Evolutionary conservation across 257 asterid genomes (phyloP).

Genomic region (Mentha longifolia): DNA sequence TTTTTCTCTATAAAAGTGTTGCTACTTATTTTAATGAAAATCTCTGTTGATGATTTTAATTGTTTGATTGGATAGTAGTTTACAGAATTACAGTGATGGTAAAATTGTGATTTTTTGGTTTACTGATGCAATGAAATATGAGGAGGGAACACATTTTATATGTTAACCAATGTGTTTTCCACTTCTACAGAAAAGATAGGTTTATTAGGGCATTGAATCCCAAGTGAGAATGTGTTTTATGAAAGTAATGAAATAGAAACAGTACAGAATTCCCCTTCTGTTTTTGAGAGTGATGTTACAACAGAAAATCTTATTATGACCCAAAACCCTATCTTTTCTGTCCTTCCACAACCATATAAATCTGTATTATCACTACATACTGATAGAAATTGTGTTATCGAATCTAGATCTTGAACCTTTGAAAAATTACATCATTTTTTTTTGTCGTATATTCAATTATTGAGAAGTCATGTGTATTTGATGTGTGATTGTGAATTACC

Average conservation of each 20-base stretch:
- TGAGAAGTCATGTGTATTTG: not conserved
- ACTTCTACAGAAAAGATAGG: too few species aligned
- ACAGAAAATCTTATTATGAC: constrained; percentile 8
- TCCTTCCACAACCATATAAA: not conserved
- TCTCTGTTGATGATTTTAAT: constrained; percentile 1
- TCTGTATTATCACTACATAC: not conserved
- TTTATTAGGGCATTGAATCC: not conserved
- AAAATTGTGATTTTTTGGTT: not conserved
- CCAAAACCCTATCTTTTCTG: constrained; percentile 25
- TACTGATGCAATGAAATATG: constrained; percentile 1
- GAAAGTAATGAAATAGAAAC: not conserved
- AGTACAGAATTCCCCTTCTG: not conserved
- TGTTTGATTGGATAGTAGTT: not conserved
- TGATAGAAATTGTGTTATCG: not conserved
- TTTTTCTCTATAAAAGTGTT: not conserved
- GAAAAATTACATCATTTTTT: not conserved
- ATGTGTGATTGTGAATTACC: not conserved
- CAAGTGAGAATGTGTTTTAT: not conserved
- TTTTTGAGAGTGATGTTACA: constrained; percentile 10
- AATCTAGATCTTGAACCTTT: not conserved
- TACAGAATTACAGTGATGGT: not conserved
- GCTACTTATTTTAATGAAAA: not conserved
- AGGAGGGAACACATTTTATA: too few species aligned
- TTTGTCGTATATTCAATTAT: not conserved
- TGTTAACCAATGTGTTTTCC: too few species aligned